Percentiles rank a stretch among this genome's conserved stretches.
These are phyloP conservation scores for Lipomyces anomalus DNA, from an alignment of 805 yeast species.

Conservation along the genomic window DNA sequence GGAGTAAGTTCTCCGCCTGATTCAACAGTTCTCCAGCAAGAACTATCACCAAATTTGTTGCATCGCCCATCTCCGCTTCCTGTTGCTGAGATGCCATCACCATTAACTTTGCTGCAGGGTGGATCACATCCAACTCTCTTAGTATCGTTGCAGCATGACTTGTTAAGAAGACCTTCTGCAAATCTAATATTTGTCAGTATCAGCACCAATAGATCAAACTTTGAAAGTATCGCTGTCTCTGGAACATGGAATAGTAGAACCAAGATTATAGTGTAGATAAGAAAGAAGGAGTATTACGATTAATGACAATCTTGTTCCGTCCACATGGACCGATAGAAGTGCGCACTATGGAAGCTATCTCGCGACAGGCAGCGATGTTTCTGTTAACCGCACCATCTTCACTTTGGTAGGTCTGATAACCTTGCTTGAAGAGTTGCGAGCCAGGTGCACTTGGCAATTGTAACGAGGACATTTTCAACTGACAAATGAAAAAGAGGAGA, in stretches of 20 bases:
- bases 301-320: conserved; percentile 90
- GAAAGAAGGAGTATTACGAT: conserved; percentile 35
- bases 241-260: too few relatives aligned
- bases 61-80: conserved; percentile 93
- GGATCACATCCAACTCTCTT: conserved; percentile 86
- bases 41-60: conserved; percentile 83
- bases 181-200: conserved; percentile 30
- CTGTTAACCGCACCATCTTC: conserved; percentile 93
- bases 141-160: conserved; percentile 98
- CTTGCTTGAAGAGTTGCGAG: conserved; percentile 90
- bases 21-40: conserved; percentile 89
- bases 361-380: conserved; percentile 91
- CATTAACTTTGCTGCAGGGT: conserved; percentile 92
- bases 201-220: not conserved
- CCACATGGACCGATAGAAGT: conserved; percentile 98
- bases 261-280: too few relatives aligned
- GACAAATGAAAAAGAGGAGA: not conserved
- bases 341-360: conserved; percentile 82
- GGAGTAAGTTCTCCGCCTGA: conserved; percentile 77
- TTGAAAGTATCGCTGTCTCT: too few relatives aligned
- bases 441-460: conserved; percentile 90
- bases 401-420: conserved; percentile 77
- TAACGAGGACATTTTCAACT: conserved; percentile 68
- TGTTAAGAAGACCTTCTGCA: conserved; percentile 81
- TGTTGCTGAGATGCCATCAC: conserved; percentile 98